Conservation (phyloP, 768 basidiomycete genomes). For the Mycena kentingensis region DNA sequence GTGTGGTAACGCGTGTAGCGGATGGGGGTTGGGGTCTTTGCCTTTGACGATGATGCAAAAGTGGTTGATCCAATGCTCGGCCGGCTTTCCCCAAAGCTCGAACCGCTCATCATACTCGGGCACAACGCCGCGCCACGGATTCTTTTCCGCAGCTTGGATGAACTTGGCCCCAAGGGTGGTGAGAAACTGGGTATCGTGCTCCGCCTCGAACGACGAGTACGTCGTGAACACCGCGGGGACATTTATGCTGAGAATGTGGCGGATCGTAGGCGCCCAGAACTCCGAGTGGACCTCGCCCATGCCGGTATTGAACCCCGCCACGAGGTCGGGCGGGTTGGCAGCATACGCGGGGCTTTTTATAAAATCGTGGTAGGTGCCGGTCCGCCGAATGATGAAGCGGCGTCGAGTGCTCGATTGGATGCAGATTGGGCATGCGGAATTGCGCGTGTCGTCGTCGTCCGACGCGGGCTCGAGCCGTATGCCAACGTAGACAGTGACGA, state of each 20-base stretch:
- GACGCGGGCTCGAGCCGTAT: background rate
- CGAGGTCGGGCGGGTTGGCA: slow-evolving; percentile 5
- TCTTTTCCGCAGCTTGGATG: background rate
- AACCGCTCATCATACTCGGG: background rate
- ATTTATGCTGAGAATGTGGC: background rate
- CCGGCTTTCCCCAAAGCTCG: background rate
- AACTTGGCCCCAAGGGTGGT: background rate
- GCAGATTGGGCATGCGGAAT: background rate
- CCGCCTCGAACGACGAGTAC: no score
- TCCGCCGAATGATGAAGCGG: background rate
- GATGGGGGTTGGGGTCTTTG: no score
- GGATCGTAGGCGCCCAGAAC: background rate
- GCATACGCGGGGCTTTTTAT: background rate
- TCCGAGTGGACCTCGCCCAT: slow-evolving; percentile 1
- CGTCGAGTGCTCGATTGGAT: background rate
- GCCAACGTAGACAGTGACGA: slow-evolving; percentile 6
- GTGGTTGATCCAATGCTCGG: slow-evolving; percentile 4
- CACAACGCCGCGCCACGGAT: slow-evolving; percentile 10
- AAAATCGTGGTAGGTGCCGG: slow-evolving; percentile 7
- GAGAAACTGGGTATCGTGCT: no score
- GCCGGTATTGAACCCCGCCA: slow-evolving; percentile 13
- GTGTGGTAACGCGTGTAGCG: no score
- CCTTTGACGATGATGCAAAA: background rate
- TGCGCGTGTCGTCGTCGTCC: background rate
- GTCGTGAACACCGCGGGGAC: slow-evolving; percentile 3